Evolutionary conservation across 495 filamentous ascomycete species (phyloP), one percentile per base, ranked within the genome.

Genomic region (Jackrogersella minutella): DNA sequence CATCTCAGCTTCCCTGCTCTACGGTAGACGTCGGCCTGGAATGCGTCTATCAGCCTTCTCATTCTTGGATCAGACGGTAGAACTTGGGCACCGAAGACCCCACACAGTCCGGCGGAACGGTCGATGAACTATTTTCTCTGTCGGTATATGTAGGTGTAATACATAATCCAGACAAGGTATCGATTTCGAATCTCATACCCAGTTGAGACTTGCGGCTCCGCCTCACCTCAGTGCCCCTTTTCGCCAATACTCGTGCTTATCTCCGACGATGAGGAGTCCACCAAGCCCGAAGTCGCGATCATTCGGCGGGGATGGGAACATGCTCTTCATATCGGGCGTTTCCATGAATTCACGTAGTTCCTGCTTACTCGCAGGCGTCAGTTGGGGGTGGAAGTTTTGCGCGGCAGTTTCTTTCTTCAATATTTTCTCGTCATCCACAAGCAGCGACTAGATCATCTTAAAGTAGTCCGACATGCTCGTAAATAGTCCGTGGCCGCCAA

Each of bases 201-300:
- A 66, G 46, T 44, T 66, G 16, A 66, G 54, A 66, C 77, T 79
- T 49, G 65, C 72, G 17, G 66, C 66, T 2, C 77, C 78, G 5
- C 73, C 72, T 76, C 78, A 79, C 64, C 73, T 69, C 54, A 79
- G 5, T 22, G 73, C 73, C 40, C 74, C 75, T 16, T 51, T 69
- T 24, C 56, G 72, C 51, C 76, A 64, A 19, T 73, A 51, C 49
- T 17, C 54, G 4, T 71, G 68, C 3, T 41, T 21, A 30, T 66
- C 58, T n/a, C 55, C 73, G 13, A 58, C 58, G 10, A 73, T 56
- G 34, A 79, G 46, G 58, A 79, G 21, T 6, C 78, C 78, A 16
- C 69, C 74, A 14, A 70, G 44, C 7, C 75, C 69, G 58, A 71
- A 74, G 36, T 77, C 76, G 21, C 77, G 78, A 40, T 76, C 74